Evolutionary conservation across 164 flowering plant species (phyloP), one percentile per base, ranked within the genome.

Genomic region (Nymphaea thermarum): DNA sequence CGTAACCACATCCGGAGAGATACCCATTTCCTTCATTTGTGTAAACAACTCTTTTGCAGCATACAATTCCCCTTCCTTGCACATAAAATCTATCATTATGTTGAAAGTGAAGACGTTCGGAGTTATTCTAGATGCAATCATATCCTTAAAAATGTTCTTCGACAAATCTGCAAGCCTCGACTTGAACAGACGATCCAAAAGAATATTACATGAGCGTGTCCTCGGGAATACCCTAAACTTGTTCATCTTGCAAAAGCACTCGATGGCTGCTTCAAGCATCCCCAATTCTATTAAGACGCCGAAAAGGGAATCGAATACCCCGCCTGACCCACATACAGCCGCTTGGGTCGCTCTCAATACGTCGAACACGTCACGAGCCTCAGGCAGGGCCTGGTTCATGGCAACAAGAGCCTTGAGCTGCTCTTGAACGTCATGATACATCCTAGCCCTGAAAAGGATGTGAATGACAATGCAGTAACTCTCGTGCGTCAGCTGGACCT

Each of bases 291-390:
- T 74, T 71, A 87, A 77, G 41, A 79, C 87, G 67, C 89, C 75
- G 72, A 91, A 91, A 51, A 91, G 74, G 17, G 84, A 81, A 73
- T 91, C 91, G 70, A 91, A 91, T 7, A 87, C 96, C 6, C 90
- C 91, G 76, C 88, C 86, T 3, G 73, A 70, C 18, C 71, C 51
- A 71, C 83, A 79, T 45, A 84, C 75, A 78, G 42, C 63, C 2
- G 15, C 42, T 42, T 85, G 83, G 1, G 88, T 86, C 42, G 75
- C 72, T 90, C 90, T 86, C 78, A 91, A 71, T 5, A 77, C 66
- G 73, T 89, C 88, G 67, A 91, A 80, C 42, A 80, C 71, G 69
- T 79, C 80, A 17, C 7, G 10, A n/a, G 66, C 71, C 65, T 72
- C 78, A 0, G 84, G 80, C 62, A 76, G 63, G 11, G 41, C 71